Evolutionary conservation across 805 yeast species (phyloP), one percentile per base, ranked within the genome.

Genomic region (Starmerella bombi): DNA sequence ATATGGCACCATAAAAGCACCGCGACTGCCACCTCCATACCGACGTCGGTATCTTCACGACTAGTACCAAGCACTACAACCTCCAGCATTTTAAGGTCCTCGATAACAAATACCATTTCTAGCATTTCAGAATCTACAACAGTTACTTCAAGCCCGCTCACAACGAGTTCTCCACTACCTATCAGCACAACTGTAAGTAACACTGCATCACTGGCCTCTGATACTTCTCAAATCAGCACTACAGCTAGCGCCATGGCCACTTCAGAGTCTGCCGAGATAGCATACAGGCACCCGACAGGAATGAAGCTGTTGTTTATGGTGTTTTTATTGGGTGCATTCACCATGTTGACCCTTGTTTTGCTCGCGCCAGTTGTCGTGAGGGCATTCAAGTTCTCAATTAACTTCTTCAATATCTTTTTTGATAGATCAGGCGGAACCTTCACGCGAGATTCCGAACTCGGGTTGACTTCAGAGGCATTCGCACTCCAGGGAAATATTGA

Each of bases 381-480:
- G 32, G 8, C 36, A 2, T 2, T 20, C 20, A 28, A 25, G 20
- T 46, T 46, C 25, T 32, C 30, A 3, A 9, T 20, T 28, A 43
- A 45, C 25, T 39, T 38, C 29, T 8, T 28, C 14, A 19, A 30
- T 17, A 20, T 45, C 22, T 15, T 32, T 8, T 25, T 39, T 25
- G 5, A 22, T 40, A 25, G 14, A 2, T 4, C 34, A 10, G 25
- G 27, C 4, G 28, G 46, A 22, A 44, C 50, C 4, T 51, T 51
- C 40, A 3, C 29, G 5, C 21, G 32, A 3, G 55, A 52, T 37
- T 30, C 39, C 16, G 46, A 41, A 12, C 16, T 45, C 25, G 88
- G 88, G 0, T 57, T 81, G 19, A 60, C 67, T 22, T 79, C 88
- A 4, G 62, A 59, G 31, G 68, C 63, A 23, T 81, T 81, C 52